Evolutionary conservation across 345 rosid genomes (phyloP).

Genomic region (Hibiscus syriacus): DNA sequence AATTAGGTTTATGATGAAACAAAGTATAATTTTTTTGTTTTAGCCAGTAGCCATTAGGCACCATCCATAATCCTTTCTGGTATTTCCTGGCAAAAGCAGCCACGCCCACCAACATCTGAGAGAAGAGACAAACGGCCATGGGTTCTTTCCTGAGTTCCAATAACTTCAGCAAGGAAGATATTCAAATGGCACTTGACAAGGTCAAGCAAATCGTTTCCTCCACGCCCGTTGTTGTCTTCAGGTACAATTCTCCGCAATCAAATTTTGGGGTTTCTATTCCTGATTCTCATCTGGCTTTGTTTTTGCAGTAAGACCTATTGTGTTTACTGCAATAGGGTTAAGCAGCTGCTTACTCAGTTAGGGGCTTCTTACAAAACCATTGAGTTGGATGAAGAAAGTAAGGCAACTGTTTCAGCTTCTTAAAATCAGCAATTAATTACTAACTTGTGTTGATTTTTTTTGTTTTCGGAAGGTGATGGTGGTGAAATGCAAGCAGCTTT

Average conservation of each 20-base stretch:
- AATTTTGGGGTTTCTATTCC: too few species aligned
- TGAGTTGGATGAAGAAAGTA: slow-evolving; percentile 45
- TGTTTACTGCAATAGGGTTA: slow-evolving; percentile 50
- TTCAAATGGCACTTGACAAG: slow-evolving; percentile 36
- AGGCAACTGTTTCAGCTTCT: neutral
- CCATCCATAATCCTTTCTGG: too few species aligned
- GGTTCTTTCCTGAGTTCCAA: slow-evolving; percentile 38
- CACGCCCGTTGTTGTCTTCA: slow-evolving; percentile 61
- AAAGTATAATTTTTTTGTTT: too few species aligned
- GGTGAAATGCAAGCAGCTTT: slow-evolving; percentile 27
- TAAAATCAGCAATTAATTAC: too few species aligned
- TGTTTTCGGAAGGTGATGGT: slow-evolving; percentile 29
- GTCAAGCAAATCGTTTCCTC: slow-evolving; percentile 52
- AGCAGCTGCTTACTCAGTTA: slow-evolving; percentile 46
- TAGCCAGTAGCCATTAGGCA: too few species aligned
- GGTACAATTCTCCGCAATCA: too few species aligned
- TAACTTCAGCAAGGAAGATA: slow-evolving; percentile 44
- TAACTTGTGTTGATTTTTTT: neutral
- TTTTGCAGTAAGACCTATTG: slow-evolving; percentile 61
- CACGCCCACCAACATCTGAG: neutral
- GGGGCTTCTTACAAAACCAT: slow-evolving; percentile 40
- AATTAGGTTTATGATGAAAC: too few species aligned
- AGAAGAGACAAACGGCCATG: neutral
- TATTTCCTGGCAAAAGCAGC: neutral
- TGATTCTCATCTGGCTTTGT: neutral